Evolutionary conservation across 2,329 filamentous ascomycete genomes (phyloP), one percentile per base, ranked within the genome.

Genomic region (Whalleya microplaca): DNA sequence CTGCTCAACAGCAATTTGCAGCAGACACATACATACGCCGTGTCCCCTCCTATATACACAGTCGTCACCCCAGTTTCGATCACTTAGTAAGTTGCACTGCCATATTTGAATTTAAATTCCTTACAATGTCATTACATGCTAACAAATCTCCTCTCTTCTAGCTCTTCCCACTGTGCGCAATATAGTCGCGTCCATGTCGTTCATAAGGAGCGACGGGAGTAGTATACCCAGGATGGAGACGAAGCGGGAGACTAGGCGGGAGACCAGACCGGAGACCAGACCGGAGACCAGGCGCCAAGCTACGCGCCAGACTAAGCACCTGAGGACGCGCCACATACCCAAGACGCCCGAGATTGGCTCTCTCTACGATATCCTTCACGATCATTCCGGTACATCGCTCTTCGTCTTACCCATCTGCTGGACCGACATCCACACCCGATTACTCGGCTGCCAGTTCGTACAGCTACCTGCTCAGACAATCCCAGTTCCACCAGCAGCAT

Each of bases 361-460:
- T 0, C 71, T 86, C 20, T 80, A 78, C 64, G 80, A 81, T 58
- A 73, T 83, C 44, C 73, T 86, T 57, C 77, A 79, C 57, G 72
- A 80, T 20, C 66, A 85, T 64, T 68, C 75, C 32, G 78, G 80
- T 43, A 69, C 67, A 0, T 74, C 78, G 0, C 78, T 86, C 19
- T 84, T 79, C 56, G 70, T 81, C 46, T 75, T 77, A 21, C 83
- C 83, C 1, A 78, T 84, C 45, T 78, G 76, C 65, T 86, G 83
- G 83, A 84, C 79, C 16, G 82, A 84, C 51, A 54, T 74, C 1
- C 83, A 86, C 56, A 64, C 74, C 9, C 67, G 72, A 43, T 69
- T 84, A 2, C 78, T 85, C 5, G 76, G 75, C 21, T 78, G 74
- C 16, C 69, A 69, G 43, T 85, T 84, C 69, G 57, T 70, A 21